These are phyloP conservation scores for Tolypocladium amazonense DNA, from an alignment of 2,329 filamentous ascomycete genomes.

Conservation along the genomic window DNA sequence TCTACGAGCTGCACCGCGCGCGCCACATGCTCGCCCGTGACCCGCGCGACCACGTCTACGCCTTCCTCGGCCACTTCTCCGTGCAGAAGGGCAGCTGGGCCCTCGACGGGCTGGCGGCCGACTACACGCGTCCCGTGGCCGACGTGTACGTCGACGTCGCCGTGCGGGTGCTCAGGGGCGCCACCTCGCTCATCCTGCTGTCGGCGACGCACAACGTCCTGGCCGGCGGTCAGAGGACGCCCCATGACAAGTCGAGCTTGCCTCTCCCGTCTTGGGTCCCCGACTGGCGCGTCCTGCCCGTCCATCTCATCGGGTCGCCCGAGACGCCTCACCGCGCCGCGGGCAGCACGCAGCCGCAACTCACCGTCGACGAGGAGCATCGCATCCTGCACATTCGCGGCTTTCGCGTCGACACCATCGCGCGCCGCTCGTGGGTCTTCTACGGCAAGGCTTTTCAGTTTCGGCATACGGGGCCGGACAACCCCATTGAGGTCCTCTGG, in stretches of 20 bases:
- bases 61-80: conserved; percentile 25
- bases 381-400: conserved; percentile 16
- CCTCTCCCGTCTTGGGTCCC: conserved; percentile 25
- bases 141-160: conserved; percentile 23
- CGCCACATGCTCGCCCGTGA: conserved; percentile 20
- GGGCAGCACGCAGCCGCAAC: conserved; percentile 12
- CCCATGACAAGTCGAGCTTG: not conserved
- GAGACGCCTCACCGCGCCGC: conserved; percentile 19
- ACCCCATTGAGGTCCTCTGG: conserved; percentile 20
- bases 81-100: conserved; percentile 10
- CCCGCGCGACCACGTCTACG: conserved; percentile 22
- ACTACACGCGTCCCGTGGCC: conserved; percentile 18
- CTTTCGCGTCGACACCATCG: conserved; percentile 14
- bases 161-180: conserved; percentile 15
- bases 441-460: conserved; percentile 20
- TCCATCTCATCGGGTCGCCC: conserved; percentile 21
- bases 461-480: conserved; percentile 1
- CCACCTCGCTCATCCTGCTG: conserved; percentile 17
- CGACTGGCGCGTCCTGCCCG: conserved; percentile 22
- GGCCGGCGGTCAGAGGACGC: not conserved
- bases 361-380: conserved; percentile 14
- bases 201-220: conserved; percentile 14
- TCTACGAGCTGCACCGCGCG: conserved; percentile 24
- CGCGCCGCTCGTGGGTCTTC: conserved; percentile 15
- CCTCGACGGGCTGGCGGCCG: conserved; percentile 13